phyloP scores from a whole-genome alignment of 2,329 filamentous ascomycete genomes.

The Fusarium sp. region DNA sequence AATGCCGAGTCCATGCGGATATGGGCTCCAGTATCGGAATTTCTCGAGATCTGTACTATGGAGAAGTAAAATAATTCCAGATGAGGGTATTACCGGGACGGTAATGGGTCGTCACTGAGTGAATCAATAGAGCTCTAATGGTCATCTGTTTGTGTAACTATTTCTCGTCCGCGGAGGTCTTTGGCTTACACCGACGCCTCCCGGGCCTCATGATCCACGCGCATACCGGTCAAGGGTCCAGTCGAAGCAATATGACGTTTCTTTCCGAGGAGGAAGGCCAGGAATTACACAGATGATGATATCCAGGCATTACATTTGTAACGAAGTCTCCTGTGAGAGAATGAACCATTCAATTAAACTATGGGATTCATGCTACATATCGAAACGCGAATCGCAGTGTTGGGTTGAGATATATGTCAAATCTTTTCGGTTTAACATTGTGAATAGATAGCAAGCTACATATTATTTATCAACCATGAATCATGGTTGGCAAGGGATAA shows the following conservation, averaged over 20 bases:
- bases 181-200: constrained; percentile 18
- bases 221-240: background rate
- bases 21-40: constrained; percentile 11
- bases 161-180: background rate
- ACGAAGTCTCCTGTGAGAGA: no score
- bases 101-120: background rate
- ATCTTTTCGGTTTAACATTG: no score
- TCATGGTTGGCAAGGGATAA: no score
- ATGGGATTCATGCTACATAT: no score
- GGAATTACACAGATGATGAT: background rate
- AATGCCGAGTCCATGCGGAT: constrained; percentile 14
- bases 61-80: background rate
- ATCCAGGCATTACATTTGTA: no score
- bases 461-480: no score
- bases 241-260: background rate
- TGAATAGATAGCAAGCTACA: no score
- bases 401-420: no score
- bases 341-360: no score
- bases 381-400: no score
- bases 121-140: constrained; percentile 2
- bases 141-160: constrained; percentile 10
- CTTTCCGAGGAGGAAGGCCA: background rate
- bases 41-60: constrained; percentile 18
- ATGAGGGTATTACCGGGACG: constrained; percentile 5
- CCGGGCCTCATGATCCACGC: constrained; percentile 8